Percentiles rank a stretch among this genome's conserved stretches.
These are phyloP conservation scores for Penicillium daleae DNA, from an alignment of 495 filamentous ascomycete species.

Conservation along the genomic window DNA sequence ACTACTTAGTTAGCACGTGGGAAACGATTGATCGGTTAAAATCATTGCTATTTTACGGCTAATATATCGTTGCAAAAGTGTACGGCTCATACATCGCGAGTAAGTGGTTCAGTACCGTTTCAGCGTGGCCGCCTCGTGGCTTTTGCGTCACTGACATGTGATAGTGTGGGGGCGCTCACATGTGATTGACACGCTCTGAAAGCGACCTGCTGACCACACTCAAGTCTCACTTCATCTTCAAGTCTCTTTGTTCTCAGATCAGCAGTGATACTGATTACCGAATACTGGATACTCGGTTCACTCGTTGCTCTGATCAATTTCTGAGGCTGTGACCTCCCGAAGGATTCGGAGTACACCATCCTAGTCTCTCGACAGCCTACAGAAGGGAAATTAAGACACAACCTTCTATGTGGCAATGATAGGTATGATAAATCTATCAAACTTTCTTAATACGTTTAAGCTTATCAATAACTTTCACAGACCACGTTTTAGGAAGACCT, in stretches of 20 bases:
- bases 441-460: too few species aligned
- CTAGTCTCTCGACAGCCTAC: background rate
- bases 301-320: background rate
- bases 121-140: slow-evolving; percentile 19
- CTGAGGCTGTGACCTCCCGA: background rate
- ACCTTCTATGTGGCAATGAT: slow-evolving; percentile 36
- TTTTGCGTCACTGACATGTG: slow-evolving; percentile 33
- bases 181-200: slow-evolving; percentile 21
- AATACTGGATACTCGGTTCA: background rate
- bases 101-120: background rate
- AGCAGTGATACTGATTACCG: background rate
- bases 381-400: background rate
- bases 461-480: slow-evolving; percentile 38
- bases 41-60: too few species aligned
- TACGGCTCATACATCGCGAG: too few species aligned
- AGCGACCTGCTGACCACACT: background rate
- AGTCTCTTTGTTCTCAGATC: background rate
- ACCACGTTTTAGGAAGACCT: slow-evolving; percentile 91
- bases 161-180: slow-evolving; percentile 39
- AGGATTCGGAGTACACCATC: background rate
- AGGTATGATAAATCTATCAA: slow-evolving; percentile 25
- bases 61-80: too few species aligned
- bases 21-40: too few species aligned
- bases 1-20: too few species aligned
- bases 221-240: background rate